These are phyloP conservation scores for Trichoderma sp. DNA, from an alignment of 2,329 filamentous ascomycete species.

Conservation along the genomic window DNA sequence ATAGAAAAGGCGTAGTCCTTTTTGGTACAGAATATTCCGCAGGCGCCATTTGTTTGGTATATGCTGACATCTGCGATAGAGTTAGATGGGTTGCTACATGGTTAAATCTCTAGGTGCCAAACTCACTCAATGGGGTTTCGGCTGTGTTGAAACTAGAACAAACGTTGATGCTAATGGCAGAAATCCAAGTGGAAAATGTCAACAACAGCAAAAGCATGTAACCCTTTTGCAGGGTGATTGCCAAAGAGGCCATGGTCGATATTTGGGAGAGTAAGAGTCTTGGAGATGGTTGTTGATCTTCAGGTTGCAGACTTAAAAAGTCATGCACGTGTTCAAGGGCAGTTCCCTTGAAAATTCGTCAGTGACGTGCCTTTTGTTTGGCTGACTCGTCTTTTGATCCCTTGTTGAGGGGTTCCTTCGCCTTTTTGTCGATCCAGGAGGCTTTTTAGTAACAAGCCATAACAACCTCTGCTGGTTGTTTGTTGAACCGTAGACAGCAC, in stretches of 20 bases:
- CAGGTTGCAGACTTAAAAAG: neutral
- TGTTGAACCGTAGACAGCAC: neutral
- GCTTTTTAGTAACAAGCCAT: constrained; percentile 5
- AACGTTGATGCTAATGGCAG: constrained; percentile 34
- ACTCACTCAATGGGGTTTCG: constrained; percentile 36
- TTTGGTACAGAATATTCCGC: constrained; percentile 57
- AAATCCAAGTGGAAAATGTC: constrained; percentile 29
- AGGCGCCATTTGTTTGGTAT: constrained; percentile 71
- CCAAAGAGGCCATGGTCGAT: constrained; percentile 28
- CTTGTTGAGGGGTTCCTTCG: neutral
- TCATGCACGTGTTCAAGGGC: neutral
- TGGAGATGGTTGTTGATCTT: neutral
- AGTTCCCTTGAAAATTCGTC: neutral
- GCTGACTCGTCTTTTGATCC: neutral
- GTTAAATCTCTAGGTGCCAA: neutral
- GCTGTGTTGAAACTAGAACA: constrained; percentile 43
- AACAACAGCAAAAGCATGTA: constrained; percentile 30
- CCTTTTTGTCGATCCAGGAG: neutral
- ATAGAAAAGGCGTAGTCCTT: constrained; percentile 66
- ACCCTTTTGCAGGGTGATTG: constrained; percentile 26
- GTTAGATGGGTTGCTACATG: neutral
- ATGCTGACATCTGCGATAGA: constrained; percentile 50
- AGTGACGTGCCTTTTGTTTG: constrained; percentile 1
- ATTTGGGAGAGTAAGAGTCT: neutral
- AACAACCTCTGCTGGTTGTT: neutral